Evolutionary conservation across 768 basidiomycete species (phyloP), one percentile per base, ranked within the genome.

Genomic region (Suillus ampliporus): DNA sequence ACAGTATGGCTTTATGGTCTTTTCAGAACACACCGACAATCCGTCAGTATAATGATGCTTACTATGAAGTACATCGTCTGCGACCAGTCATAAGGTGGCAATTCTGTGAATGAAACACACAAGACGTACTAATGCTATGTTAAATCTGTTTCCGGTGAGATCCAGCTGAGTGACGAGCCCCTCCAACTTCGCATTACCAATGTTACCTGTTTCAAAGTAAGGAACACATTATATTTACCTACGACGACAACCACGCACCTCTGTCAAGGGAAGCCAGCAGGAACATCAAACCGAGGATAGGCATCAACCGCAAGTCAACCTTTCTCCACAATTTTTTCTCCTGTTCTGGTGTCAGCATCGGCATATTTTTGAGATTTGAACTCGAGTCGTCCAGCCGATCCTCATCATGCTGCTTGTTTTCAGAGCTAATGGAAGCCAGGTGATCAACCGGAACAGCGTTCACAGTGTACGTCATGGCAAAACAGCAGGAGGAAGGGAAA

Each of bases 31-130:
- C 17, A 40, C 1, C 5, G 10, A 40, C 17, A 2, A 31, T 13
- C 53, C 13, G 11, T 40, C 17, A 26, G 17, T 13, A 56, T 19
- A 40, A 26, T 5, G 4, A 28, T 13, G 72, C 84, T 63, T 66
- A 88, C 87, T 57, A 89, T 82, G 67, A 88, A 88, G 67, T 81
- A 89, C 83, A 89, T 84, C 0, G 86, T 88, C 87, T 89, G 61
- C 13, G 13, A 23, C 34, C 40, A 38, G 15, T 21, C 5, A 31
- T 26, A 54, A 35, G 41, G 47, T 34, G 23, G 1, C 8, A 40
- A 56, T 35, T n/a, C 9, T 28, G 35, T 14, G 4, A 17, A 23
- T 11, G 28, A 19, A 28, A 31, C 6, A 69, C 76, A 19, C 60
- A 86, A 85, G 10, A 70, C 77, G 28, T 57, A 88, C 88, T 70